Base-by-base conservation (phyloP, 2,329 filamentous ascomycete genomes). In the Diaporthe capsici region DNA sequence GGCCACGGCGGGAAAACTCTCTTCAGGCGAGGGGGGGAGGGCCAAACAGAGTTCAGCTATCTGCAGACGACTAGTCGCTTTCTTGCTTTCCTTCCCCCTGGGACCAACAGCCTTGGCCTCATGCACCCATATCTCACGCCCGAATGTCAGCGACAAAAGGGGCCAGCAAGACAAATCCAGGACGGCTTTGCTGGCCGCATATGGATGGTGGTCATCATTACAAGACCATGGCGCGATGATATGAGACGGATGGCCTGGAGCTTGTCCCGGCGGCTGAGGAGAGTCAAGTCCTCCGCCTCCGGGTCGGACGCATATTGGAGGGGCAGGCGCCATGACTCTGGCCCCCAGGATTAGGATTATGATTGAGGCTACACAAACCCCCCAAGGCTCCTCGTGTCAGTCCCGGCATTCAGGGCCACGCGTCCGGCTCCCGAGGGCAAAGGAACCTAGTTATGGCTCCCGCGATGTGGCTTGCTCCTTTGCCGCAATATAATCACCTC, bases 351-450 rank as follows among this genome's bases (percentile, higher is more conserved):
- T 51, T 12, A 39, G 31, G 25, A 28, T 15, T 31, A 34, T 17
- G 60, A 31, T 20, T 34, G 42, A 65, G 42, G 61, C 42, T n/a
- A 34, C 28, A 49, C 39, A 4, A 4, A 5, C 20, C 61, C 42
- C 39, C 10, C 3, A 0, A 22, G 20, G 1, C 34, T 37, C 39
- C 39, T 20, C 44, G 1, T 20, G 42, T 17, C 20, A 31, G 22
- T 70, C 65, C 65, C 65, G 47, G 65, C 65, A 53, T 42, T 70
- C 47, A 70, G 65, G 65, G 65, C 65, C 65, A 65, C 28, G 22
- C 65, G n/a, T 70, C 47, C 47, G 47, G 28, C 31, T 55, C 22
- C 49, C 65, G 65, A n/a, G 7, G 25, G 44, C 15, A 55, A 53
- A 53, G 65, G 65, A 70, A 55, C 31, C 65, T 55, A 70, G 34